phyloP scores from a whole-genome alignment of 2,329 filamentous ascomycete species.

The Escovopsis sp. region DNA sequence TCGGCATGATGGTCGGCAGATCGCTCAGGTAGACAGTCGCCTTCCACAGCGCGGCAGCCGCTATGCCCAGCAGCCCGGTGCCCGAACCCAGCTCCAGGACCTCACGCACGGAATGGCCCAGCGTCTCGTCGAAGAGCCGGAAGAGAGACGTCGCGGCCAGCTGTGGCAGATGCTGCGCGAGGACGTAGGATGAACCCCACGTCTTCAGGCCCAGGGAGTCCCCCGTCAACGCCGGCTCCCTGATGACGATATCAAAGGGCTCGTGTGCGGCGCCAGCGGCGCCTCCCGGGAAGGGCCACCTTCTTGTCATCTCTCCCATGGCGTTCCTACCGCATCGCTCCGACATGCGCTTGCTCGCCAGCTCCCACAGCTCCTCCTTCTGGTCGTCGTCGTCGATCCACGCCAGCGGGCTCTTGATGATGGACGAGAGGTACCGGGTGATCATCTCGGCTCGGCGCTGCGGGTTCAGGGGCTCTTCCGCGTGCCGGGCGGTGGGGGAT shows the following conservation, averaged over 20 bases:
- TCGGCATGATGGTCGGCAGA: slow-evolving; percentile 66
- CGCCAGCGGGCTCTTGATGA: slow-evolving; percentile 48
- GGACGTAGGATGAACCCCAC: slow-evolving; percentile 80
- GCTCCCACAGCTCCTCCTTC: slow-evolving; percentile 58
- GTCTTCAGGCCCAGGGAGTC: slow-evolving; percentile 89
- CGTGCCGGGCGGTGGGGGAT: slow-evolving; percentile 20
- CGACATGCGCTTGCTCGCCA: slow-evolving; percentile 63
- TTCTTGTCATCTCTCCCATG: slow-evolving; percentile 41
- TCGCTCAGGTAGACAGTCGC: slow-evolving; percentile 63
- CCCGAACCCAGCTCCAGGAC: slow-evolving; percentile 76
- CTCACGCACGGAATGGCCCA: slow-evolving; percentile 15
- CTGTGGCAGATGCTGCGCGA: slow-evolving; percentile 54
- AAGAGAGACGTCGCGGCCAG: slow-evolving; percentile 30
- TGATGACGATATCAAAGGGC: slow-evolving; percentile 51
- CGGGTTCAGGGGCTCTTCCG: slow-evolving; percentile 23
- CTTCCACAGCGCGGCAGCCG: slow-evolving; percentile 58
- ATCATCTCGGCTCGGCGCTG: slow-evolving; percentile 33
- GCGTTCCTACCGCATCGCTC: slow-evolving; percentile 66
- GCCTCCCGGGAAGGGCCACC: slow-evolving; percentile 32
- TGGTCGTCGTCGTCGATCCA: slow-evolving; percentile 56
- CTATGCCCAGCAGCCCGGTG: slow-evolving; percentile 79
- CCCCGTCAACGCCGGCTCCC: slow-evolving; percentile 75
- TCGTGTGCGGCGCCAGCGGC: slow-evolving; percentile 13
- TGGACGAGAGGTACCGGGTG: slow-evolving; percentile 50
- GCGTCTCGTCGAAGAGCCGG: slow-evolving; percentile 25